These are phyloP conservation scores for Coemansia sp. DNA, from an alignment of 192 early-diverging fungal species.

Conservation along the genomic window DNA sequence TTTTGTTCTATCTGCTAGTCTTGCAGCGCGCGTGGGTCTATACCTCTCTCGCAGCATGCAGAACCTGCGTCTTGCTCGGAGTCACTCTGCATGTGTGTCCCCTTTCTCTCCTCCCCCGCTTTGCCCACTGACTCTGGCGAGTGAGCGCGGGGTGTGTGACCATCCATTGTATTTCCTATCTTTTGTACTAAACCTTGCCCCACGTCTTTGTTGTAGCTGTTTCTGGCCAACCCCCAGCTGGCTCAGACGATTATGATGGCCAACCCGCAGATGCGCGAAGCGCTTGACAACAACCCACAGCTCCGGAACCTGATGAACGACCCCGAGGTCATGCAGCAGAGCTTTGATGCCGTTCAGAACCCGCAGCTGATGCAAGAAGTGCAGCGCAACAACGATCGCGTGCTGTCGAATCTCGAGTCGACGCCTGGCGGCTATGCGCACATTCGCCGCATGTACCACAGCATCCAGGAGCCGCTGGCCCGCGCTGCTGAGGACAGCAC, in stretches of 20 bases:
- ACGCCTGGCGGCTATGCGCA: slow-evolving; percentile 56
- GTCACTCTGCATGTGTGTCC: neutral
- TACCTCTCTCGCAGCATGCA: slow-evolving; percentile 4
- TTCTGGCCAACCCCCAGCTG: slow-evolving; percentile 41
- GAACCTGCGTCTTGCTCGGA: slow-evolving; percentile 4
- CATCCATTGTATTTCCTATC: neutral
- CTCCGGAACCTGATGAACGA: slow-evolving; percentile 50
- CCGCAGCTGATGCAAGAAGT: slow-evolving; percentile 56
- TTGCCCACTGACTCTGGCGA: slow-evolving; percentile 3
- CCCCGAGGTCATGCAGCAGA: slow-evolving; percentile 45
- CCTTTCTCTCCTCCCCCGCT: neutral
- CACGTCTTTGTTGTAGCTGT: slow-evolving; percentile 19
- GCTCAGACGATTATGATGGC: slow-evolving; percentile 49
- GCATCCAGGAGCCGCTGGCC: slow-evolving; percentile 49
- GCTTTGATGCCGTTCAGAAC: slow-evolving; percentile 50
- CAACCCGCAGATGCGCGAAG: slow-evolving; percentile 47
- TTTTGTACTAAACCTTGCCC: neutral
- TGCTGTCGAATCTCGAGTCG: slow-evolving; percentile 55
- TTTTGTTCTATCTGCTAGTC: neutral
- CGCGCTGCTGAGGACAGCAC: slow-evolving; percentile 26
- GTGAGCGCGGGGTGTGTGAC: neutral
- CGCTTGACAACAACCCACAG: slow-evolving; percentile 56
- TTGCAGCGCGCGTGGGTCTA: slow-evolving; percentile 1
- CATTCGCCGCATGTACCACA: slow-evolving; percentile 56
- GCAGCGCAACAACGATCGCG: slow-evolving; percentile 59